Evolutionary conservation across 129 eudicot genomes (phyloP).

Genomic region (Chrysanthemum seticuspe): DNA sequence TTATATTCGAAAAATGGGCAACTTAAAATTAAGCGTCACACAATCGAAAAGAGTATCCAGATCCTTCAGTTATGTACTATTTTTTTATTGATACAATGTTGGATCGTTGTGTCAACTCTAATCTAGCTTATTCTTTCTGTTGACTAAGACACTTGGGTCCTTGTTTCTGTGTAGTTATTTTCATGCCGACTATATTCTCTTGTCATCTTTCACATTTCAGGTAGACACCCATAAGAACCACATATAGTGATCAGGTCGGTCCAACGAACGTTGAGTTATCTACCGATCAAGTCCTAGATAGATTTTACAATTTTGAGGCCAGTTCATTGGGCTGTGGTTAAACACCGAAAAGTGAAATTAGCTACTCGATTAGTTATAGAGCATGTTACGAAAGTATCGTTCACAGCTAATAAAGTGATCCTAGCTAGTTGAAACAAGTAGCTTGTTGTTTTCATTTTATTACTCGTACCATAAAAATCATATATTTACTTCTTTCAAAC

Average conservation of each 20-base stretch:
- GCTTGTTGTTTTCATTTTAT: too few species aligned
- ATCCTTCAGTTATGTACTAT: neutral
- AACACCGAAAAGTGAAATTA: too few species aligned
- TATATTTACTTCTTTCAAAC: too few species aligned
- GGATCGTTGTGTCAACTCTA: slow-evolving; percentile 17
- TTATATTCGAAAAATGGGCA: neutral
- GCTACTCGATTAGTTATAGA: too few species aligned
- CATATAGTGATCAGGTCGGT: neutral
- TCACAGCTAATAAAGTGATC: too few species aligned
- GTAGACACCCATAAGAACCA: neutral
- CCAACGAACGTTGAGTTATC: neutral
- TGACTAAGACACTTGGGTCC: slow-evolving; percentile 5
- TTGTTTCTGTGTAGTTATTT: neutral
- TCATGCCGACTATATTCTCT: slow-evolving; percentile 28
- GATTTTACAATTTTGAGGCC: too few species aligned
- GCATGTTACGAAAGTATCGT: too few species aligned
- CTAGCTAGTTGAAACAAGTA: too few species aligned
- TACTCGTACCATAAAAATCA: too few species aligned
- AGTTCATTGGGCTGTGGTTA: too few species aligned
- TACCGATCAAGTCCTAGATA: neutral
- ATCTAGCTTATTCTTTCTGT: slow-evolving; percentile 23
- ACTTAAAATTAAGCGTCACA: slow-evolving; percentile 2
- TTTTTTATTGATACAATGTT: slow-evolving; percentile 5
- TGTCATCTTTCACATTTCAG: neutral
- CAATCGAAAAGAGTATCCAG: slow-evolving; percentile 17